These are phyloP conservation scores for Curvularia spicifera DNA, from an alignment of 2,329 filamentous ascomycete species.

Conservation along the genomic window DNA sequence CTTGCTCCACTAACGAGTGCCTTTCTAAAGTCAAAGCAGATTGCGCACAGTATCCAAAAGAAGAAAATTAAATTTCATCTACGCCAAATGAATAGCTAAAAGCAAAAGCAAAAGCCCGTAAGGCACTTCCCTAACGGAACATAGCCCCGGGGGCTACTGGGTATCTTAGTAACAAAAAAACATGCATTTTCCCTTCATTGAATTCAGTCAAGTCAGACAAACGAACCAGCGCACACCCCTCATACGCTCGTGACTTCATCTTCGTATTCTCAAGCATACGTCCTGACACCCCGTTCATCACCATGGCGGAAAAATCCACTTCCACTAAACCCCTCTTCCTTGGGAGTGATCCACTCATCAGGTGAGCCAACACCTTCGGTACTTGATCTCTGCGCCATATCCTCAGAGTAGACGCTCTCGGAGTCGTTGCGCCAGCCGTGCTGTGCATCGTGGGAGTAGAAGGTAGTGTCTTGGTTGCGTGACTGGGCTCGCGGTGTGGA, in stretches of 20 bases:
- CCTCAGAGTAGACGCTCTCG: conserved; percentile 19
- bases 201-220: too few species aligned
- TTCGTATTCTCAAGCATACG: not conserved
- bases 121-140: not conserved
- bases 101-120: too few species aligned
- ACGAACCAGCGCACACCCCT: not conserved
- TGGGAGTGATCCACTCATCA: conserved; percentile 47
- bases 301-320: conserved; percentile 33
- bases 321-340: conserved; percentile 42
- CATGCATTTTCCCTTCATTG: not conserved
- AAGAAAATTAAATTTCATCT: not conserved
- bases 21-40: too few species aligned
- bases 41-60: too few species aligned
- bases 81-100: not conserved
- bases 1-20: too few species aligned
- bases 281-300: conserved; percentile 3
- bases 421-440: conserved; percentile 12
- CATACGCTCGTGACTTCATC: not conserved
- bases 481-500: conserved; percentile 35
- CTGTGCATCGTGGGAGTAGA: not conserved
- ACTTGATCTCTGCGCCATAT: conserved; percentile 7
- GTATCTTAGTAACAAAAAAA: not conserved
- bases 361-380: conserved; percentile 36
- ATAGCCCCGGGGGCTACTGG: not conserved
- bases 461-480: not conserved